A percentile compares a stretch with the other conserved stretches of the same genome.
Conservation (phyloP, 1,284 basidiomycete species). For the Tranzscheliella williamsii region DNA sequence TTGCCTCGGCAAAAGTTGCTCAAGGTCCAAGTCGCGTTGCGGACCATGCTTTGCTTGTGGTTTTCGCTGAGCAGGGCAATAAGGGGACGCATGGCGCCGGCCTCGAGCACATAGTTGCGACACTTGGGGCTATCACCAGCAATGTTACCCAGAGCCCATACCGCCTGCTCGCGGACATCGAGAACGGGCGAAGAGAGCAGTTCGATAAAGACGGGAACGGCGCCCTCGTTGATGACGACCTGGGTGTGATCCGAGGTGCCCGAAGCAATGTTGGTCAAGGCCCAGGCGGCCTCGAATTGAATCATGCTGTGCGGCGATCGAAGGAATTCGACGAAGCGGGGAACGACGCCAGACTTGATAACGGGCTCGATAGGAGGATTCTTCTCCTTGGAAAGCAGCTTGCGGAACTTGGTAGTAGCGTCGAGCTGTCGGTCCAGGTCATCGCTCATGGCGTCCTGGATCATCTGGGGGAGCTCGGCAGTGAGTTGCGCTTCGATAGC, state of each 20-base stretch:
- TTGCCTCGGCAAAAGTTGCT: conserved; percentile 61
- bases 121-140: conserved; percentile 60
- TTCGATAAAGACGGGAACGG: conserved; percentile 93
- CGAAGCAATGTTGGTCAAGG: conserved; percentile 98
- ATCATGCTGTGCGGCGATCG: conserved; percentile 87
- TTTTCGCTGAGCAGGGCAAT: conserved; percentile 58
- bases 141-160: conserved; percentile 61
- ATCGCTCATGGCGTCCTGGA: conserved; percentile 87
- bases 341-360: conserved; percentile 95
- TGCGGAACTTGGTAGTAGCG: conserved; percentile 93
- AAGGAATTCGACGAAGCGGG: conserved; percentile 95
- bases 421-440: conserved; percentile 89
- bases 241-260: conserved; percentile 98
- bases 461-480: conserved; percentile 77
- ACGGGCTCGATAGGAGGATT: conserved; percentile 99
- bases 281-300: conserved; percentile 99
- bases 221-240: conserved; percentile 90
- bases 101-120: conserved; percentile 56
- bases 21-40: conserved; percentile 61
- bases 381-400: conserved; percentile 94
- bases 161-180: conserved; percentile 61
- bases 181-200: conserved; percentile 58
- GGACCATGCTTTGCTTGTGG: conserved; percentile 60
- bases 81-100: conserved; percentile 56
- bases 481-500: conserved; percentile 68